Base-by-base conservation (phyloP, 1,284 basidiomycete species). In the Golubevia pallescens region DNA sequence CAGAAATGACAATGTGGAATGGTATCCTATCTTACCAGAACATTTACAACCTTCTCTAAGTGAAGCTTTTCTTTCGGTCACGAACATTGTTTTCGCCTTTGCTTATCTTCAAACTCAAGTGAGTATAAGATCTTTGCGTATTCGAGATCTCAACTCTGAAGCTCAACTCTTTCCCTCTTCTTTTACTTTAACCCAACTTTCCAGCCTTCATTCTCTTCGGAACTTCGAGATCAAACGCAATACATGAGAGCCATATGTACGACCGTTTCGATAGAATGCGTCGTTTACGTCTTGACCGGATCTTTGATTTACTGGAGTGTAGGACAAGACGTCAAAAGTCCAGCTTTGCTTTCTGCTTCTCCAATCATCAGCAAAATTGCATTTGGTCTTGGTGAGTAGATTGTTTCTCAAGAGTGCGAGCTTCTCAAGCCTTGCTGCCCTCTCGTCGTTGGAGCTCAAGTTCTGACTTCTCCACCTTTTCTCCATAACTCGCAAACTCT, bases 291-390 rank as follows among this genome's bases (percentile, higher is more conserved):
- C n/a, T 58, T 48, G 10, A 23, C 52, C 19, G 79, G 79, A n/a
- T 71, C 73, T 48, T 71, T 81, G 10, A 68, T 82, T 62, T 77
- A 79, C 67, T 32, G 69, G 68, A 75, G 75, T 55, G 71, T 77
- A 10, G 80, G 80, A 51, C 77, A 81, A 61, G 79, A 75, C 69
- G 73, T 74, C 19, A 70, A 65, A 13, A 80, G 78, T 65, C 80
- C 80, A 21, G 71, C 71, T 58, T 73, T 82, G 19, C 75, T 75
- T 68, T 71, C 71, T 23, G 60, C 77, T 21, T 66, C 74, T 3
- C 19, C 53, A 51, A 66, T 67, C 23, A 69, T 68, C 59, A 70
- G 67, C 68, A 70, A 71, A 48, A 68, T 82, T 59, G 72, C 73
- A 21, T 82, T 79, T 66, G 80, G 80, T 32, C 68, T 82, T 3